Percentiles rank a stretch among this genome's conserved stretches.
phyloP scores from a whole-genome alignment of 2,329 filamentous ascomycete genomes.

The Phyllosticta citribraziliensis region DNA sequence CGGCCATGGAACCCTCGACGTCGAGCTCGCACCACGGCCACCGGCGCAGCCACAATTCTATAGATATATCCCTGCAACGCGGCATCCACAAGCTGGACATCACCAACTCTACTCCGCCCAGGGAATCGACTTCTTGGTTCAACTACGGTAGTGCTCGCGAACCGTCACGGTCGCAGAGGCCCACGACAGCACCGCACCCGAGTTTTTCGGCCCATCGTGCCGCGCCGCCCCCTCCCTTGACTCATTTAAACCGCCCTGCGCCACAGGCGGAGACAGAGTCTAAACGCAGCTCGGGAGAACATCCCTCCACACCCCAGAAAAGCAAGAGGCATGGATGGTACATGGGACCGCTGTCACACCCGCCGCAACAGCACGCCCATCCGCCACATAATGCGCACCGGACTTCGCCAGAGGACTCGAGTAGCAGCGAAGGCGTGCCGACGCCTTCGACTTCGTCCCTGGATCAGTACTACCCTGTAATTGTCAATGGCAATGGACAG shows the following conservation, averaged over 20 bases:
- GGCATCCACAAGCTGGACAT: slow-evolving; percentile 60
- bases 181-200: slow-evolving; percentile 29
- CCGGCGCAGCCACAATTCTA: slow-evolving; percentile 31
- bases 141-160: slow-evolving; percentile 20
- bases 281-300: slow-evolving; percentile 28
- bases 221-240: slow-evolving; percentile 6
- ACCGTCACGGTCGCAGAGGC: slow-evolving; percentile 15
- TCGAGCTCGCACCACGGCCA: slow-evolving; percentile 17
- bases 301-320: slow-evolving; percentile 44
- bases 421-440: slow-evolving; percentile 45
- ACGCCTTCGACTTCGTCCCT: slow-evolving; percentile 41
- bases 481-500: slow-evolving; percentile 41
- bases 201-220: slow-evolving; percentile 21
- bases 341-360: slow-evolving; percentile 41
- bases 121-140: slow-evolving; percentile 22
- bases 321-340: slow-evolving; percentile 65
- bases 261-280: slow-evolving; percentile 20
- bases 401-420: slow-evolving; percentile 47
- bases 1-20: slow-evolving; percentile 23
- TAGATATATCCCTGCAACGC: slow-evolving; percentile 57
- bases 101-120: slow-evolving; percentile 32
- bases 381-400: slow-evolving; percentile 14
- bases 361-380: slow-evolving; percentile 12
- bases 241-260: slow-evolving; percentile 18
- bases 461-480: slow-evolving; percentile 42